Base-by-base conservation (phyloP, 1,284 basidiomycete species). In the Sporisorium sorghi region DNA sequence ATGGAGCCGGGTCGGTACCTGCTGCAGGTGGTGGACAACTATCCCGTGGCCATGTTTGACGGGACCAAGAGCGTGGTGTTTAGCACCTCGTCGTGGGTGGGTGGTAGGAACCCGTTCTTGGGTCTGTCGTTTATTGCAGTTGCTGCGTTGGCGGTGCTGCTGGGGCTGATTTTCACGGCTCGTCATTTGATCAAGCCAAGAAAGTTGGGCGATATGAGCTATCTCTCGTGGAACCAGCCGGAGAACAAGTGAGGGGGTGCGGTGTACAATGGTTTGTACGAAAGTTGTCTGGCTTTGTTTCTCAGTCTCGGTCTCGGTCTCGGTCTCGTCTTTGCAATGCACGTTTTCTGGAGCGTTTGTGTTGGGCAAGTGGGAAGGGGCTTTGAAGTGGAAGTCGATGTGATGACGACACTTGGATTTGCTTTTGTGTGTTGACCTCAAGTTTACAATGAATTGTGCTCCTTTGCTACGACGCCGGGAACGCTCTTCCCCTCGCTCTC, bases 21-120 rank as follows among this genome's bases (percentile, higher is more conserved):
- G 73, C 88, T 98, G 55, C 86, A 87, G 39, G 89, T 95, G 67
- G 89, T 90, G 76, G 89, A 96, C 86, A 97, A 98, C 86, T 99
- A 92, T 86, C 97, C 97, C 6, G 96, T 99, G 47, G 87, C 89
- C 65, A 89, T 91, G 51, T 99, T 93, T 86, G 90, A 90, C 62
- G 97, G 97, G 44, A 98, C 95, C 12, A 99, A 99, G 86, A 94
- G 93, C 0, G 89, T 99, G 62, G 94, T 99, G 30, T 92, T 99
- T 76, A 94, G 93, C 50, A 99, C 96, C 0, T 93, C 96, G 4
- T 93, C 94, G 1, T 99, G 96, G 94, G 93, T 97, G 80, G 97
- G 97, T 21, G 97, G 97, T 28, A 94, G 96, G 86, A 96, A 96
- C 81, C 90, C 94, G 0, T 98, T 99, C 90, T 88, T 99, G 24